Evolutionary conservation across 176 grass and related monocot species (phyloP).

Genomic region (Rhynchospora tenuis): DNA sequence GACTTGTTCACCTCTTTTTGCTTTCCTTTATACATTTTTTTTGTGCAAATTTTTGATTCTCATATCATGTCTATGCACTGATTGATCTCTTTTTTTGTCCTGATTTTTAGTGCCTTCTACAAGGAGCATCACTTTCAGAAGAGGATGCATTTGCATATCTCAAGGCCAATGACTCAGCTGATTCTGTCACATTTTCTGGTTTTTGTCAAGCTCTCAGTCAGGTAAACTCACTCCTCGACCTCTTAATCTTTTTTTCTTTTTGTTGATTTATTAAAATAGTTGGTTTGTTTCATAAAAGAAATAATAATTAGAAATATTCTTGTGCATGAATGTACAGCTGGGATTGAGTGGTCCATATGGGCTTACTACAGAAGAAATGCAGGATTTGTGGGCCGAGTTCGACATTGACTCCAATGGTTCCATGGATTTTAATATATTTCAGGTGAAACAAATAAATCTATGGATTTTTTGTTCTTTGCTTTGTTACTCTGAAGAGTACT

Average conservation of each 20-base stretch:
- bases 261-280: not conserved
- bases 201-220: slow-evolving; percentile 75
- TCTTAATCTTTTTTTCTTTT: not conserved
- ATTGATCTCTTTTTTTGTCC: not conserved
- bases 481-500: not conserved
- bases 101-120: slow-evolving; percentile 49
- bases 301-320: not conserved
- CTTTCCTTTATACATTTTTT: not conserved
- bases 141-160: slow-evolving; percentile 80
- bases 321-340: slow-evolving; percentile 42
- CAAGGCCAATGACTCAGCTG: slow-evolving; percentile 50
- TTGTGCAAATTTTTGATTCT: not conserved
- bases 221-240: slow-evolving; percentile 29
- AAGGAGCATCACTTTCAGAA: slow-evolving; percentile 52
- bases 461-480: not conserved
- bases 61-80: not conserved
- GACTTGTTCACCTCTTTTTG: slow-evolving; percentile 10
- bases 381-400: slow-evolving; percentile 60
- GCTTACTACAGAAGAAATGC: slow-evolving; percentile 51
- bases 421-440: slow-evolving; percentile 40
- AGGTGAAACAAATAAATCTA: slow-evolving; percentile 16
- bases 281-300: not conserved
- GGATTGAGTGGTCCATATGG: slow-evolving; percentile 54
- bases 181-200: slow-evolving; percentile 62
- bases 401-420: slow-evolving; percentile 36